Percentiles rank a stretch among this genome's conserved stretches.
phyloP scores from a whole-genome alignment of 495 filamentous ascomycete species.

The Diplogelasinospora grovesii region DNA sequence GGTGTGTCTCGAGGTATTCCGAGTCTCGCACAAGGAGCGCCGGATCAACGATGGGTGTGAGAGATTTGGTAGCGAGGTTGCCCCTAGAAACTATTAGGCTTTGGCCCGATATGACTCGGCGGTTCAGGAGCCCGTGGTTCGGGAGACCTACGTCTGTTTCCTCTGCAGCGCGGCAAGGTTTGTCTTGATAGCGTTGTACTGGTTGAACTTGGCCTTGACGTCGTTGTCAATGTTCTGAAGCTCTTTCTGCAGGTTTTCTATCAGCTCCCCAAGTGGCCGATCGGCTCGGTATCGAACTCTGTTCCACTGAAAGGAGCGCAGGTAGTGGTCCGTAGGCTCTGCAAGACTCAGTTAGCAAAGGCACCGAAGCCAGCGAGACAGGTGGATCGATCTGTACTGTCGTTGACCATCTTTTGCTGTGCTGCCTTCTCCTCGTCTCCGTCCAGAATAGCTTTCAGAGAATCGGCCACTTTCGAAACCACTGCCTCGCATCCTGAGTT shows the following conservation, averaged over 20 bases:
- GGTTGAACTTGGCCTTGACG: conserved; percentile 83
- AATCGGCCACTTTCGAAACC: conserved; percentile 82
- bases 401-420: conserved; percentile 89
- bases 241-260: conserved; percentile 85
- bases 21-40: conserved; percentile 74
- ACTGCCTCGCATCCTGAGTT: conserved; percentile 71
- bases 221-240: conserved; percentile 84
- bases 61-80: conserved; percentile 89
- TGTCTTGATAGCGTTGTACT: conserved; percentile 86
- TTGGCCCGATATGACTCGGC: too few species aligned
- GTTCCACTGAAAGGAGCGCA: conserved; percentile 88
- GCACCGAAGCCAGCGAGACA: conserved; percentile 6
- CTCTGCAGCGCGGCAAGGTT: conserved; percentile 72
- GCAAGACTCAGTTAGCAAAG: conserved; percentile 1
- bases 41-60: conserved; percentile 79
- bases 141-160: conserved; percentile 55
- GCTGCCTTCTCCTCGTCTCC: conserved; percentile 75
- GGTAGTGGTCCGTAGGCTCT: conserved; percentile 93
- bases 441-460: conserved; percentile 69
- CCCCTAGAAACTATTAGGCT: conserved; percentile 51
- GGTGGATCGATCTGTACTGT: conserved; percentile 55
- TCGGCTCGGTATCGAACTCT: conserved; percentile 94
- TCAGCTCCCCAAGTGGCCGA: conserved; percentile 75
- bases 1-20: conserved; percentile 93
- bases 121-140: neutral